phyloP scores from a whole-genome alignment of 164 flowering plant genomes.

The Akebia trifoliata region DNA sequence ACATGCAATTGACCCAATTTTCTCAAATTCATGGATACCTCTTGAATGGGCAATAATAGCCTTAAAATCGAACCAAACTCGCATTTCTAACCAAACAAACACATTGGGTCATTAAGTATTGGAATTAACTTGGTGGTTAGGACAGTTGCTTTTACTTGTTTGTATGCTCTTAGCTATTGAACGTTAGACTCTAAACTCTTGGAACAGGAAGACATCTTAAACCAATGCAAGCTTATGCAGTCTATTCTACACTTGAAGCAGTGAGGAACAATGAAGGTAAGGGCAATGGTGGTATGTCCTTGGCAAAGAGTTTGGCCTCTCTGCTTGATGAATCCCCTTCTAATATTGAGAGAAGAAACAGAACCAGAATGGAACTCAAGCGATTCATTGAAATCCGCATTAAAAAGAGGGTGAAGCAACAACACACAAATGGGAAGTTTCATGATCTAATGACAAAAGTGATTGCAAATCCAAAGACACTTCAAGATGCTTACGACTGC shows the following conservation, averaged over 20 bases:
- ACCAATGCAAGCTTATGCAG: conserved; percentile 13
- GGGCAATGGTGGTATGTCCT: conserved; percentile 17
- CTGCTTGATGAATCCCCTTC: conserved; percentile 54
- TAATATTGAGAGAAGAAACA: conserved; percentile 26
- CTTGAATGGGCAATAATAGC: too few relatives aligned
- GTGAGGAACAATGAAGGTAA: conserved; percentile 6
- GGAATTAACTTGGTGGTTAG: too few relatives aligned
- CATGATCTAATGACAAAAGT: conserved; percentile 60
- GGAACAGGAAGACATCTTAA: conserved; percentile 16
- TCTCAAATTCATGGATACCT: neutral
- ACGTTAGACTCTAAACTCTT: conserved; percentile 2
- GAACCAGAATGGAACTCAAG: conserved; percentile 54
- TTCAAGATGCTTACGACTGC: conserved; percentile 67
- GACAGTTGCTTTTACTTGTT: neutral
- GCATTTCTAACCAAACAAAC: too few relatives aligned
- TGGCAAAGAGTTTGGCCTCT: conserved; percentile 65
- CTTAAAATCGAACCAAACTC: too few relatives aligned
- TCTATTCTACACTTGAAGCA: conserved; percentile 17
- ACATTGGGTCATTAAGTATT: too few relatives aligned
- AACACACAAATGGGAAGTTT: conserved; percentile 60
- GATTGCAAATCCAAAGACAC: conserved; percentile 64
- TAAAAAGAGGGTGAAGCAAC: conserved; percentile 86
- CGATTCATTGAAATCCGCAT: conserved; percentile 57
- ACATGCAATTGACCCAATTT: neutral
- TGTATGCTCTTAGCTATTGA: neutral